Evolutionary conservation across 2,329 filamentous ascomycete species (phyloP), one percentile per base, ranked within the genome.

Genomic region (Diaporthe sp.): DNA sequence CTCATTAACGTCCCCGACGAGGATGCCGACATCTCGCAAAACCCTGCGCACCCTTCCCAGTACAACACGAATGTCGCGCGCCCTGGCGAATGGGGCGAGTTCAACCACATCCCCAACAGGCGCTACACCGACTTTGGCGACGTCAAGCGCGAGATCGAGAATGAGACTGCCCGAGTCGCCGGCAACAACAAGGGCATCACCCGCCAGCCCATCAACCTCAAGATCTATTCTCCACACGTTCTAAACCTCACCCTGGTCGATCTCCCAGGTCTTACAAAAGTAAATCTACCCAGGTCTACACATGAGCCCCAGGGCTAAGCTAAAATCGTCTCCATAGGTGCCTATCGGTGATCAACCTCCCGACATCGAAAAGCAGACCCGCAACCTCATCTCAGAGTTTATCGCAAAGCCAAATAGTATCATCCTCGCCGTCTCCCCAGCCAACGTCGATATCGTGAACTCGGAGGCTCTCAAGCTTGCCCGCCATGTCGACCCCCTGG

Each of bases 81-180:
- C 73, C 90, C 88, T 78, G 89, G 87, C 82, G 97, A 99, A 85
- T 99, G 97, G 94, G 97, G 96, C 88, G 97, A 99, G 88, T 99
- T 99, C 85, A 89, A 99, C 77, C 97, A 99, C 85, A 94, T 99
- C 77, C 96, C 97, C 27, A 97, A 96, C 79, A 94, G 98, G 86
- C 98, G 98, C 86, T 98, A 97, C 88, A 92, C 92, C 86, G 97
- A 99, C 86, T 99, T 99, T 88, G 94, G 95, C 88, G 98, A 98
- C 89, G 98, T 99, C 81, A 92, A 97, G 80, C 97, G 98, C 74
- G 97, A 99, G 87, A 99, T 99, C 83, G 94, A 96, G 78, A 93
- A 94, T 80, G 97, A 99, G 87, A 99, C 97, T 56, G 96, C 98
- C 81, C 92, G 94, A 79, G 98, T 99, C 88, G 97, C 97, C 78